Percentiles rank a stretch among this genome's conserved stretches.
Conservation (phyloP, 2,329 filamentous ascomycete species). For the Trichoderma harzianum region DNA sequence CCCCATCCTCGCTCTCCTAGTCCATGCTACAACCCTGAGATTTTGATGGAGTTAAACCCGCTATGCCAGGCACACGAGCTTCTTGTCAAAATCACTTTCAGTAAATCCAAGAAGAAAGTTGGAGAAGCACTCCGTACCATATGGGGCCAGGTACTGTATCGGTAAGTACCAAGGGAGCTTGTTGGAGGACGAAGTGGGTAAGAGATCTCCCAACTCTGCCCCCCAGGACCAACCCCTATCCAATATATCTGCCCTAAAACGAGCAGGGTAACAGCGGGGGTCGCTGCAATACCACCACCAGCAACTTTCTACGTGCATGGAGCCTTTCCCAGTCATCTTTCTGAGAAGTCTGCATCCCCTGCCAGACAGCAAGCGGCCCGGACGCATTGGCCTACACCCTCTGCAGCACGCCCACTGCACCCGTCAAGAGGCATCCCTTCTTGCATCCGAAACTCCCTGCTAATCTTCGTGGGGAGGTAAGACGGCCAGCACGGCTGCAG, state of each 20-base stretch:
- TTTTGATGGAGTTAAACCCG: background rate
- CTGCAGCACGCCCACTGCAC: slow-evolving; percentile 1
- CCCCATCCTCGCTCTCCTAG: background rate
- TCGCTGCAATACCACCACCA: background rate
- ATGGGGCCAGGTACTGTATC: background rate
- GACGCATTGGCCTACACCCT: background rate
- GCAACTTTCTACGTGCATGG: background rate
- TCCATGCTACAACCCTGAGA: background rate
- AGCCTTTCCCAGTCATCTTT: background rate
- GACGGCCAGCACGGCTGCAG: slow-evolving; percentile 20
- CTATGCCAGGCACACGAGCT: background rate
- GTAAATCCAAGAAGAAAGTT: background rate
- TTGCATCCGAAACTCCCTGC: slow-evolving; percentile 14
- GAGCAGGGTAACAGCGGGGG: background rate
- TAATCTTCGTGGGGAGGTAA: slow-evolving; percentile 13
- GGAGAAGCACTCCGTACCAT: background rate
- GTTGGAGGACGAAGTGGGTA: background rate
- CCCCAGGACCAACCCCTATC: background rate
- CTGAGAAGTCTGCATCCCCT: background rate
- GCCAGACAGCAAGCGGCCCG: background rate
- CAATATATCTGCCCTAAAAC: background rate
- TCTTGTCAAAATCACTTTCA: background rate
- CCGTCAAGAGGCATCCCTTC: slow-evolving; percentile 8
- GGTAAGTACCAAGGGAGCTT: background rate
- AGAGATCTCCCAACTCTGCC: background rate